phyloP scores from a whole-genome alignment of 108 stramenopile genomes.

The Skeletonema tropicum region DNA sequence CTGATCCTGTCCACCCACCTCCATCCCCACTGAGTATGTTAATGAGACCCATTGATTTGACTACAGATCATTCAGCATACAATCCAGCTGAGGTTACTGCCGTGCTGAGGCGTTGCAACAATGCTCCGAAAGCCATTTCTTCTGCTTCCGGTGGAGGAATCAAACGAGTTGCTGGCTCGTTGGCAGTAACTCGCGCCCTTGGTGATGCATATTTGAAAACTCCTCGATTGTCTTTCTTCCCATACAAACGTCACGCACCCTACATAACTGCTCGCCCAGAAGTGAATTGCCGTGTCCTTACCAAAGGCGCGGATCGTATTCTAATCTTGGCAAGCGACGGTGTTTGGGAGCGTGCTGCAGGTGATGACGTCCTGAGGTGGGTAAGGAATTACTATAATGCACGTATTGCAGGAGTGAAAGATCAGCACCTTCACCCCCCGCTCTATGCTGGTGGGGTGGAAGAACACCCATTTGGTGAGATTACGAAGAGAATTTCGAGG shows the following conservation, averaged over 20 bases:
- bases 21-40: constrained; percentile 53
- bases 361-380: constrained; percentile 77
- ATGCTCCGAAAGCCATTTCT: constrained; percentile 81
- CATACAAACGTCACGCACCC: constrained; percentile 81
- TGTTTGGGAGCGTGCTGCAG: constrained; percentile 83
- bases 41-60: constrained; percentile 81
- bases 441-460: constrained; percentile 12
- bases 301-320: constrained; percentile 71
- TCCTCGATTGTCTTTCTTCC: constrained; percentile 76
- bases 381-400: constrained; percentile 75
- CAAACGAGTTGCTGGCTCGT: constrained; percentile 84
- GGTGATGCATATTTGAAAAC: constrained; percentile 90
- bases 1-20: constrained; percentile 58
- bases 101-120: constrained; percentile 80
- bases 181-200: constrained; percentile 84
- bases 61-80: constrained; percentile 87
- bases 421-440: constrained; percentile 34
- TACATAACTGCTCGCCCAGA: constrained; percentile 88
- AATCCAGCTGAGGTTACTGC: constrained; percentile 84
- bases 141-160: constrained; percentile 81
- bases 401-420: constrained; percentile 63
- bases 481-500: constrained; percentile 20
- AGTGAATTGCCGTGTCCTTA: constrained; percentile 80
- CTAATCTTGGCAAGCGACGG: constrained; percentile 86
- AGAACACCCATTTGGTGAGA: constrained; percentile 32